phyloP scores from a whole-genome alignment of 2,329 filamentous ascomycete genomes.

The Diaporthe ampelina region DNA sequence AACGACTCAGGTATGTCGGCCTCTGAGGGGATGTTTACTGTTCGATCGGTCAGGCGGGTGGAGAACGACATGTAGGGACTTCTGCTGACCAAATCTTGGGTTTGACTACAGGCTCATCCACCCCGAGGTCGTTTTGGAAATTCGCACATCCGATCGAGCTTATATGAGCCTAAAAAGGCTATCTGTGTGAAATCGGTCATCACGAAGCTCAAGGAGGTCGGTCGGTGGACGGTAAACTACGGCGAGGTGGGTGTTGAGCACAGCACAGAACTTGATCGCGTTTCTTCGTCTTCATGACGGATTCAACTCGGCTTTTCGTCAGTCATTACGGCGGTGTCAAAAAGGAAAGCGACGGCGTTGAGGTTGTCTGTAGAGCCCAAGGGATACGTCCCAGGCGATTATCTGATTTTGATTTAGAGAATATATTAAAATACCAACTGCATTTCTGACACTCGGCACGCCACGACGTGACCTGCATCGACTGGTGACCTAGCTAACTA shows the following conservation, averaged over 20 bases:
- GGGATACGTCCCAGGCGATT: background rate
- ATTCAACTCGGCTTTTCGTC: background rate
- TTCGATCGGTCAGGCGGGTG: background rate
- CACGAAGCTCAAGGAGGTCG: too few relatives aligned
- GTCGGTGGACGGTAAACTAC: background rate
- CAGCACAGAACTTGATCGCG: background rate
- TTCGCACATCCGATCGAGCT: slow-evolving; percentile 29
- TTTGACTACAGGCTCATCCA: slow-evolving; percentile 17
- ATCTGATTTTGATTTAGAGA: background rate
- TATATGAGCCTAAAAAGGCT: background rate
- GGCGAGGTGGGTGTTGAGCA: background rate
- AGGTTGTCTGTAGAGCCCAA: background rate
- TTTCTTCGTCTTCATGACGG: too few relatives aligned
- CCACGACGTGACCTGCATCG: too few relatives aligned
- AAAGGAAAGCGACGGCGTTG: slow-evolving; percentile 15
- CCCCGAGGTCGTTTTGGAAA: slow-evolving; percentile 38
- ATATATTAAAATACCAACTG: background rate
- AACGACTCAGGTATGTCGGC: slow-evolving; percentile 26
- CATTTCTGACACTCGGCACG: background rate
- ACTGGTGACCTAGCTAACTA: too few relatives aligned
- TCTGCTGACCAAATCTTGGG: background rate
- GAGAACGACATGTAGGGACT: background rate
- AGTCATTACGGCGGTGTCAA: background rate
- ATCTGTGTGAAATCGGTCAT: background rate
- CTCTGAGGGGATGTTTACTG: background rate